A percentile compares a stretch with the other conserved stretches of the same genome.
Evolutionary conservation across 257 asterid genomes (phyloP).

Genomic region (Lantana camara): DNA sequence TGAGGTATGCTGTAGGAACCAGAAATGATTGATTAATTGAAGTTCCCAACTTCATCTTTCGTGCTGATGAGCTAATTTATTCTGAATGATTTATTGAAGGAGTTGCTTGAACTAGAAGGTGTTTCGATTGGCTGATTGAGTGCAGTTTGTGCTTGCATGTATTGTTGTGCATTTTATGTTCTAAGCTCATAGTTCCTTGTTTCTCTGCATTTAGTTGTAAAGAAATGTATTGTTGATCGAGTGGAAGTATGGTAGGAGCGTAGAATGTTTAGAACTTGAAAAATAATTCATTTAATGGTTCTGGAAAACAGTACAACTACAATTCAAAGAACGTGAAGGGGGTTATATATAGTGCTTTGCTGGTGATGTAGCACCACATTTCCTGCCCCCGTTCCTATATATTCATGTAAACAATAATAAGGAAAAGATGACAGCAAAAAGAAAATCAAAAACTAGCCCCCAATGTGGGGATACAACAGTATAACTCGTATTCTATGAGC

Average conservation of each 20-base stretch:
- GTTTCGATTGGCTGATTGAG: background rate
- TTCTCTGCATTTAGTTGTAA: background rate
- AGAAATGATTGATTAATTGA: background rate
- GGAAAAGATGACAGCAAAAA: background rate
- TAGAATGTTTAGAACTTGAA: constrained; percentile 4
- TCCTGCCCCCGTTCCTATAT: constrained; percentile 1
- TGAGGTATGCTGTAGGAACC: constrained; percentile 16
- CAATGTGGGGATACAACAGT: constrained; percentile 34
- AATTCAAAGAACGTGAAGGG: constrained; percentile 21
- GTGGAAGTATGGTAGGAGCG: background rate
- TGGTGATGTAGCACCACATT: constrained; percentile 27
- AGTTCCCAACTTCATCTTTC: background rate
- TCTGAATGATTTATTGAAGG: background rate
- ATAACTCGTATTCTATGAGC: constrained; percentile 19
- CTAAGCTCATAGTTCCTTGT: background rate
- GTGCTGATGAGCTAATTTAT: background rate
- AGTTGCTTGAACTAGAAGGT: too few relatives aligned
- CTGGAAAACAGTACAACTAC: constrained; percentile 28
- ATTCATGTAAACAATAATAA: constrained; percentile 4
- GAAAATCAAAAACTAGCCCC: constrained; percentile 29
- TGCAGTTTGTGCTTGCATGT: background rate
- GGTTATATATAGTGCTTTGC: constrained; percentile 26
- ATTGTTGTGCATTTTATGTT: background rate
- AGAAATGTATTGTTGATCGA: background rate
- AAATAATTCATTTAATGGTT: constrained; percentile 23